Percentiles rank a stretch among this genome's conserved stretches.
Evolutionary conservation across 2,329 filamentous ascomycete genomes (phyloP).

Genomic region (Stromatinia cepivora): DNA sequence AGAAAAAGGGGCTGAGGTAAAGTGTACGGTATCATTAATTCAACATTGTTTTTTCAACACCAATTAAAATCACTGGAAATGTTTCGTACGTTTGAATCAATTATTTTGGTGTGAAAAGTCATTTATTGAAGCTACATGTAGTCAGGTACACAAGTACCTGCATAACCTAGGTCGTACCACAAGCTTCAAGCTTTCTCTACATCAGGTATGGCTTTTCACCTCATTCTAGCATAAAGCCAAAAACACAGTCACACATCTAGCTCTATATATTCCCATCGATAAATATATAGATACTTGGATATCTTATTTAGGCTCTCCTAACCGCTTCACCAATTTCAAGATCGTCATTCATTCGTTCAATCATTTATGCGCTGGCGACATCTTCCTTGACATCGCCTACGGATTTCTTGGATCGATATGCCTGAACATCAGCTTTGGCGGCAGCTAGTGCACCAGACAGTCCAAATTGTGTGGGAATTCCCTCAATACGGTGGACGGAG

Average conservation of each 20-base stretch:
- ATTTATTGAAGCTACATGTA: conserved; percentile 16
- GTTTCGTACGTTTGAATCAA: not conserved
- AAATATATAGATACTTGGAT: conserved; percentile 5
- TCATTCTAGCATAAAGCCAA: not conserved
- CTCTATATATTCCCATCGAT: conserved; percentile 1
- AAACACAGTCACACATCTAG: conserved; percentile 10
- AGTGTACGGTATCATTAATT: not conserved
- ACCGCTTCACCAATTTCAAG: not conserved
- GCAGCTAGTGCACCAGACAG: conserved; percentile 60
- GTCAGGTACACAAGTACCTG: conserved; percentile 21
- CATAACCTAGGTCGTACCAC: conserved; percentile 15
- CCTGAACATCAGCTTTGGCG: conserved; percentile 35
- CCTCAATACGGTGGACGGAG: conserved; percentile 74
- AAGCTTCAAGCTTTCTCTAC: conserved; percentile 13
- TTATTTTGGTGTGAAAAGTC: conserved; percentile 8
- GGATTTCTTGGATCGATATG: conserved; percentile 21
- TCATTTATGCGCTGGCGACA: conserved; percentile 18
- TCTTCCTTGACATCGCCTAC: conserved; percentile 17
- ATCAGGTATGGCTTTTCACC: not conserved
- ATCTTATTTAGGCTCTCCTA: not conserved
- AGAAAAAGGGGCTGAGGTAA: conserved; percentile 9
- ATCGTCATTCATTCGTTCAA: conserved; percentile 5
- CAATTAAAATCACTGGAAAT: not conserved
- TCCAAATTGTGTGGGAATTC: conserved; percentile 64
- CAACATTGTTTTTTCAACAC: not conserved